These are phyloP conservation scores for Ogataea zsoltii DNA, from an alignment of 805 yeast genomes.

Conservation along the genomic window DNA sequence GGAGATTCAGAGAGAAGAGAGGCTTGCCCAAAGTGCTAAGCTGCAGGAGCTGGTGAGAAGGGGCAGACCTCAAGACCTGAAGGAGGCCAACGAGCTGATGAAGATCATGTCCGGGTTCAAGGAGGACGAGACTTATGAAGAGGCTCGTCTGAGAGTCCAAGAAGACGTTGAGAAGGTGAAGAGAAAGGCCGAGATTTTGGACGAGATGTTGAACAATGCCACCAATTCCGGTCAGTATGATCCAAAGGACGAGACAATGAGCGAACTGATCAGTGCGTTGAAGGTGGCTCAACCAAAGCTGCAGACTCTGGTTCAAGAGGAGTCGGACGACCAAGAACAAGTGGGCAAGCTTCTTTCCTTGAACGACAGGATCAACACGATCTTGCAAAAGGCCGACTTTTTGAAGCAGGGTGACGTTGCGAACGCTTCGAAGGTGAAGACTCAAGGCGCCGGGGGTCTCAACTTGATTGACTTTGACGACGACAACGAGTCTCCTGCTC, in stretches of 20 bases:
- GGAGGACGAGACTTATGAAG: slow-evolving; percentile 69
- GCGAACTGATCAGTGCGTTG: slow-evolving; percentile 74
- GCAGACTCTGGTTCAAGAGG: slow-evolving; percentile 81
- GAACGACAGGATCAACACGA: slow-evolving; percentile 72
- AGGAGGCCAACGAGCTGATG: slow-evolving; percentile 96
- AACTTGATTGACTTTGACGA: slow-evolving; percentile 75
- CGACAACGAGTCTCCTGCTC: slow-evolving; percentile 34
- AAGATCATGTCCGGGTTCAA: slow-evolving; percentile 97
- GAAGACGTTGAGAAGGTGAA: slow-evolving; percentile 82
- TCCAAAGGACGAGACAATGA: slow-evolving; percentile 64
- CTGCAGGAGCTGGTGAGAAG: slow-evolving; percentile 93
- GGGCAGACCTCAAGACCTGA: slow-evolving; percentile 92
- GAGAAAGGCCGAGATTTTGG: slow-evolving; percentile 82
- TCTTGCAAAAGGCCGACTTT: slow-evolving; percentile 64
- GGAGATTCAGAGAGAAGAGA: slow-evolving; percentile 90
- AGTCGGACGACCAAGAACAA: slow-evolving; percentile 63
- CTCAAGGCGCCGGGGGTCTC: slow-evolving; percentile 24
- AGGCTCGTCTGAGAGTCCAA: slow-evolving; percentile 74
- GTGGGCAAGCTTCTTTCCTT: slow-evolving; percentile 65
- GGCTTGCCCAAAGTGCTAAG: slow-evolving; percentile 90
- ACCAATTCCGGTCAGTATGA: slow-evolving; percentile 42
- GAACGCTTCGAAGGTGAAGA: slow-evolving; percentile 50
- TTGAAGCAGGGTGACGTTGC: slow-evolving; percentile 60
- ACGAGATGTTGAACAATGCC: slow-evolving; percentile 74
- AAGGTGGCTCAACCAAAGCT: slow-evolving; percentile 86